phyloP scores from a whole-genome alignment of 2,329 filamentous ascomycete genomes.

The Colletotrichum tofieldiae region DNA sequence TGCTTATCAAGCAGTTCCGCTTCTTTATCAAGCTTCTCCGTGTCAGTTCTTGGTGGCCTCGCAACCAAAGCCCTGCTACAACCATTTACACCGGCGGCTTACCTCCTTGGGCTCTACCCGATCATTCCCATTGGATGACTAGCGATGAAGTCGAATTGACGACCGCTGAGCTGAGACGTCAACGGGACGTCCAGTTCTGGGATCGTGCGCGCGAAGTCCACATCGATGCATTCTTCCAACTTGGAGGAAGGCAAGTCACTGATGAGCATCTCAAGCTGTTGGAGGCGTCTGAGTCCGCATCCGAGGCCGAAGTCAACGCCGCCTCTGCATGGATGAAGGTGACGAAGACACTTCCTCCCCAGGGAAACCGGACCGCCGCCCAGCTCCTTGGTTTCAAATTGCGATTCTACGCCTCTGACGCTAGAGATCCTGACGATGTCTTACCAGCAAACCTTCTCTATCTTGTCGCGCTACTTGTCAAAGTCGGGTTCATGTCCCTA shows the following conservation, averaged over 20 bases:
- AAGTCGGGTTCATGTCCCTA: slow-evolving; percentile 96
- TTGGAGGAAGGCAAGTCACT: slow-evolving; percentile 80
- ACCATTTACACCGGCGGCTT: slow-evolving; percentile 74
- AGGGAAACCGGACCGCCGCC: slow-evolving; percentile 91
- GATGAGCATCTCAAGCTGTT: slow-evolving; percentile 69
- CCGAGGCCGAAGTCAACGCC: slow-evolving; percentile 67
- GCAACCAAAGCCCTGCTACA: slow-evolving; percentile 63
- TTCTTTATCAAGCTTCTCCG: slow-evolving; percentile 96
- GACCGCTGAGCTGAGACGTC: slow-evolving; percentile 69
- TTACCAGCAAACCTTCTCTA: slow-evolving; percentile 95
- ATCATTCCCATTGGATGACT: slow-evolving; percentile 73
- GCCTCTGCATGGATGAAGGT: slow-evolving; percentile 83
- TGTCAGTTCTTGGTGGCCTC: slow-evolving; percentile 97
- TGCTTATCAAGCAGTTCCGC: slow-evolving; percentile 91
- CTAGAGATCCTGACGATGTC: slow-evolving; percentile 81
- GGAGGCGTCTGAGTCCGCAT: slow-evolving; percentile 57
- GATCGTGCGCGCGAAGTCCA: slow-evolving; percentile 81
- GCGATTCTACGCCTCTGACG: slow-evolving; percentile 90
- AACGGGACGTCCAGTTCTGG: slow-evolving; percentile 87
- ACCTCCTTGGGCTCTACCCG: slow-evolving; percentile 89
- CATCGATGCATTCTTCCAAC: slow-evolving; percentile 89
- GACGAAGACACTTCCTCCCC: slow-evolving; percentile 86
- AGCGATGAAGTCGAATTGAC: slow-evolving; percentile 78
- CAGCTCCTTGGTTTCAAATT: slow-evolving; percentile 98
- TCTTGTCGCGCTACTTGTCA: slow-evolving; percentile 91